Conservation (phyloP, 495 filamentous ascomycete genomes). For the Lophium mytilinum region DNA sequence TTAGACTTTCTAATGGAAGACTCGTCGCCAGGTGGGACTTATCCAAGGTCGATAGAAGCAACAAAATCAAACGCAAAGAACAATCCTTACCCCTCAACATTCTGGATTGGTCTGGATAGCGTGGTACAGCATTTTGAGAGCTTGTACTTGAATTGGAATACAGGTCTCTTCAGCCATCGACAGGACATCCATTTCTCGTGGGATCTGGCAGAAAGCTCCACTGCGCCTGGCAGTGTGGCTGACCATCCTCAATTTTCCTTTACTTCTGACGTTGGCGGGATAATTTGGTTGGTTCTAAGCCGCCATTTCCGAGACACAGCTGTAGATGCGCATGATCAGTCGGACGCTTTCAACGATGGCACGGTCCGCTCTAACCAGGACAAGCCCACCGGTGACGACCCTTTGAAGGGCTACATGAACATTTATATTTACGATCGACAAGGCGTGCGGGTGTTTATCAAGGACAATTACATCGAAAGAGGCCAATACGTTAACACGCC, state of each 20-base stretch:
- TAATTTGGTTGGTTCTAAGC: constrained; percentile 75
- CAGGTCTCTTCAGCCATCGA: constrained; percentile 66
- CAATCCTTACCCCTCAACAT: constrained; percentile 31
- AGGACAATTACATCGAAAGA: constrained; percentile 55
- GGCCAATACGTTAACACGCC: constrained; percentile 89
- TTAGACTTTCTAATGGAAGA: no score
- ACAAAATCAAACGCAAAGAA: not conserved
- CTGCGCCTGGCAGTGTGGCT: constrained; percentile 52
- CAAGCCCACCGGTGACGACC: not conserved
- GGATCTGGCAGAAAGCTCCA: constrained; percentile 47
- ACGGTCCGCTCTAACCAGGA: constrained; percentile 6
- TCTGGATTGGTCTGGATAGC: constrained; percentile 85
- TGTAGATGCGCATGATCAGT: constrained; percentile 5
- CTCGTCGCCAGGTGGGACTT: no score
- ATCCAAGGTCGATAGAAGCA: no score
- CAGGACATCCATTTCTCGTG: constrained; percentile 88
- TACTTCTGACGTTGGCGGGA: constrained; percentile 45
- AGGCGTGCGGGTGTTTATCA: constrained; percentile 67
- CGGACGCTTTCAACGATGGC: constrained; percentile 16
- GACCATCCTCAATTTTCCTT: constrained; percentile 80
- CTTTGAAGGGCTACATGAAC: constrained; percentile 61
- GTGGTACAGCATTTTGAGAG: constrained; percentile 87
- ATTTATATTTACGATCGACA: constrained; percentile 67
- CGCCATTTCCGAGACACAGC: constrained; percentile 60
- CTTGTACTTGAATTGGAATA: constrained; percentile 96